Conservation (phyloP, 164 flowering plant species). For the Annona squamosa region DNA sequence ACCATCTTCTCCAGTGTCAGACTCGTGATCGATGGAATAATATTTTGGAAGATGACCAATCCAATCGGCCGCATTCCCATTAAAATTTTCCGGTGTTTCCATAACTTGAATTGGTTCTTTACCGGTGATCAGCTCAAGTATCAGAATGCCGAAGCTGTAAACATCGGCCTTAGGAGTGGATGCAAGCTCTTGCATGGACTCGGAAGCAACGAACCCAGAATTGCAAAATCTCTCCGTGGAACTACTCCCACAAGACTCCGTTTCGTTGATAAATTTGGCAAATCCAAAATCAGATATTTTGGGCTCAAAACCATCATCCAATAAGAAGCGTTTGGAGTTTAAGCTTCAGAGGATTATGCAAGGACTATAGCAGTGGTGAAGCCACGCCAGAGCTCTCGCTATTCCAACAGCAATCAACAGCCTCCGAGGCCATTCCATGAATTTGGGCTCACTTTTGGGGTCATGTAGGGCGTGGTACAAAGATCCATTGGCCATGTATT, state of each 20-base stretch:
- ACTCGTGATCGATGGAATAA: constrained; percentile 36
- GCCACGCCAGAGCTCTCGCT: constrained; percentile 69
- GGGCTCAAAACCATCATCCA: constrained; percentile 55
- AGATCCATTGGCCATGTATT: constrained; percentile 48
- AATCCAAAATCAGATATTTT: constrained; percentile 72
- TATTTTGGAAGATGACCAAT: constrained; percentile 26
- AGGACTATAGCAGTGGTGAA: constrained; percentile 71
- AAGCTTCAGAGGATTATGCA: constrained; percentile 66
- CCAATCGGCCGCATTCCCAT: constrained; percentile 66
- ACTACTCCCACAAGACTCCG: constrained; percentile 63
- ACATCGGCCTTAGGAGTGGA: constrained; percentile 78
- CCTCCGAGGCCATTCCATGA: constrained; percentile 55
- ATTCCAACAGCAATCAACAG: constrained; percentile 50
- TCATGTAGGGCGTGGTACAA: constrained; percentile 48
- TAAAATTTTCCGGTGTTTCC: constrained; percentile 40
- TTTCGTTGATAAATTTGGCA: constrained; percentile 66
- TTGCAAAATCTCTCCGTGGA: constrained; percentile 68
- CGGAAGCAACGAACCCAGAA: constrained; percentile 73
- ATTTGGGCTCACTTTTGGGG: constrained; percentile 13
- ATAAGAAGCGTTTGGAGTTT: constrained; percentile 62
- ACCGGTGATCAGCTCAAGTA: constrained; percentile 58
- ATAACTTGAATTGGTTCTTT: constrained; percentile 45
- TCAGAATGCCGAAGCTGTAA: constrained; percentile 61
- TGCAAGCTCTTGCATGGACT: constrained; percentile 50
- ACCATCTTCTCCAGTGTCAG: constrained; percentile 38